phyloP scores from a whole-genome alignment of 225 moss, liverwort and hornwort species.

The Asterella californica region DNA sequence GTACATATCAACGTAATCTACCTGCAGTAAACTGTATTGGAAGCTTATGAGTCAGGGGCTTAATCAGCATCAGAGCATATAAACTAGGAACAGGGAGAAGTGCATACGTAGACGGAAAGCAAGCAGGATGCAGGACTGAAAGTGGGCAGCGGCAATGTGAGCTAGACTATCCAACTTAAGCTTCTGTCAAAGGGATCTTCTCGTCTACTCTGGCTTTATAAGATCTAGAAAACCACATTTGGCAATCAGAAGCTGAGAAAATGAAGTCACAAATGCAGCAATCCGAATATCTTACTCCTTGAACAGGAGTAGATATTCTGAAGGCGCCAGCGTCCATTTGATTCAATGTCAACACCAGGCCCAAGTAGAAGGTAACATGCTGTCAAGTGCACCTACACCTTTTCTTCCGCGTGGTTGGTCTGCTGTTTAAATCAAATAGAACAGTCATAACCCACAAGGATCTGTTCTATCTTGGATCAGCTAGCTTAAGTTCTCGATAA shows the following conservation, averaged over 20 bases:
- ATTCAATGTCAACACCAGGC: neutral
- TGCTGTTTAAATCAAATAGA: neutral
- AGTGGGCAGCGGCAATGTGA: too few relatives aligned
- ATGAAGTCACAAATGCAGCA: neutral
- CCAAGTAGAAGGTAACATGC: neutral
- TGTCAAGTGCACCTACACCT: neutral
- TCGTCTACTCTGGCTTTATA: neutral
- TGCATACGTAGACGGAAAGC: neutral
- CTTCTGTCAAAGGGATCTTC: neutral
- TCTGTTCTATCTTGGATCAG: too few relatives aligned
- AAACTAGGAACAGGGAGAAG: too few relatives aligned
- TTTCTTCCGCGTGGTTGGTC: neutral
- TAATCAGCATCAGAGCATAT: neutral
- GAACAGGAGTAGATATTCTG: neutral
- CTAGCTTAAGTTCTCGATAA: too few relatives aligned
- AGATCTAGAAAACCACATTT: neutral
- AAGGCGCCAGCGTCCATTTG: neutral
- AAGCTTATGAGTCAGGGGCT: neutral
- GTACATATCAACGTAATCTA: constrained; percentile 48
- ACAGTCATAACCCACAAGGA: too few relatives aligned
- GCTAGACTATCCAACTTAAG: neutral
- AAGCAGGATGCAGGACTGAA: neutral
- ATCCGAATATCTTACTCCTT: too few relatives aligned
- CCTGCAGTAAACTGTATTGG: constrained; percentile 32
- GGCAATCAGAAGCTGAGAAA: neutral